phyloP scores from a whole-genome alignment of 2,329 filamentous ascomycete genomes.

The Claviceps sp. region DNA sequence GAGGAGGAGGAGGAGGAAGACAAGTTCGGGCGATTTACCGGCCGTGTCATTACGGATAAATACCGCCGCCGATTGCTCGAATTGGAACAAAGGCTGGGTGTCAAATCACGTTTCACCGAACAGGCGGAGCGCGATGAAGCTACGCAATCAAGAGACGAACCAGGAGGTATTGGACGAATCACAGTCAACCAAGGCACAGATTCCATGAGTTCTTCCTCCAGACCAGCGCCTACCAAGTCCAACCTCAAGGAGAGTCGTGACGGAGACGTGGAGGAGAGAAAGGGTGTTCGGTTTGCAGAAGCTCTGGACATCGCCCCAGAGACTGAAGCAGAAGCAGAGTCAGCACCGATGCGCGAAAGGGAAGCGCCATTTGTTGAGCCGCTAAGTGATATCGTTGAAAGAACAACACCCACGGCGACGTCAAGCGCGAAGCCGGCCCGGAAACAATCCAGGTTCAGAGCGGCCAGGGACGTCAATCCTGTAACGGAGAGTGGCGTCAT shows the following conservation, averaged over 20 bases:
- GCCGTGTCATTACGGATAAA: conserved; percentile 53
- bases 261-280: conserved; percentile 28
- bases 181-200: conserved; percentile 26
- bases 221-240: conserved; percentile 17
- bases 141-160: conserved; percentile 19
- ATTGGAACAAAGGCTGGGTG: conserved; percentile 62
- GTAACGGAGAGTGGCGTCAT: conserved; percentile 8
- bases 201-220: conserved; percentile 10
- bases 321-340: conserved; percentile 9
- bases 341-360: conserved; percentile 10
- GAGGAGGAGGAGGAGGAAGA: conserved; percentile 61
- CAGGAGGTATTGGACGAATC: conserved; percentile 45
- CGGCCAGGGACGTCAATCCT: conserved; percentile 17
- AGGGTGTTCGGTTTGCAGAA: conserved; percentile 71
- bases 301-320: conserved; percentile 54
- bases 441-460: conserved; percentile 40
- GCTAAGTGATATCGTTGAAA: conserved; percentile 40
- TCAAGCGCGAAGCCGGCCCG: conserved; percentile 19
- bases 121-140: conserved; percentile 32
- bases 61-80: conserved; percentile 77
- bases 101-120: conserved; percentile 40
- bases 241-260: conserved; percentile 18
- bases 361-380: conserved; percentile 29
- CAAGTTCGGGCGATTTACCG: conserved; percentile 59
- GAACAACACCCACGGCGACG: conserved; percentile 17